Conservation (phyloP, 495 filamentous ascomycete species). For the Amphirosellinia nigrospora region DNA sequence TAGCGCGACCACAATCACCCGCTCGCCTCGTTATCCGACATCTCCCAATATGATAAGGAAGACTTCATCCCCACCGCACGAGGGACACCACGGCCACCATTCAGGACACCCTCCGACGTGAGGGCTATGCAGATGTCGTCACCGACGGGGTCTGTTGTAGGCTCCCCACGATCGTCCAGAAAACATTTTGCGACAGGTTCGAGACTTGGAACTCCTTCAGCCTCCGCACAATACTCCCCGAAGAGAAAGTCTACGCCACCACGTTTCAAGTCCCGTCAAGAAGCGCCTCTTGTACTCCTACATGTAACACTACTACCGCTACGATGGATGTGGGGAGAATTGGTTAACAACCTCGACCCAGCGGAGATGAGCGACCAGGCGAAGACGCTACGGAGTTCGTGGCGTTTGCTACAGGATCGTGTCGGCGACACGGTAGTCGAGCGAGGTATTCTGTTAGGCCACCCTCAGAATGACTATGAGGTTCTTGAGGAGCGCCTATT, state of each 20-base stretch:
- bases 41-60: constrained; percentile 47
- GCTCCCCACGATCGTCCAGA: constrained; percentile 55
- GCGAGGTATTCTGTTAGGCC: constrained; percentile 83
- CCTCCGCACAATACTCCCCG: constrained; percentile 55
- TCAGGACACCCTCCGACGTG: constrained; percentile 73
- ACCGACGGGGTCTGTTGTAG: constrained; percentile 58
- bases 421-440: constrained; percentile 78
- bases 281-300: constrained; percentile 78
- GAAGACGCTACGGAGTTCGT: constrained; percentile 67
- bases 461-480: constrained; percentile 90
- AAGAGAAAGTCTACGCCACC: constrained; percentile 66
- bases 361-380: constrained; percentile 60
- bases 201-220: constrained; percentile 51
- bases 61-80: constrained; percentile 49
- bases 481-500: constrained; percentile 90
- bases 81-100: constrained; percentile 46
- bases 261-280: constrained; percentile 54
- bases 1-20: constrained; percentile 41
- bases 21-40: constrained; percentile 51
- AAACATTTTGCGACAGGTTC: constrained; percentile 54
- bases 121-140: constrained; percentile 80
- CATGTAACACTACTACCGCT: constrained; percentile 84
- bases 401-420: constrained; percentile 77
- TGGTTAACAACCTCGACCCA: constrained; percentile 51
- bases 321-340: constrained; percentile 69